phyloP scores from a whole-genome alignment of 192 early-diverging fungal genomes.

The Backusella liffmaniae region DNA sequence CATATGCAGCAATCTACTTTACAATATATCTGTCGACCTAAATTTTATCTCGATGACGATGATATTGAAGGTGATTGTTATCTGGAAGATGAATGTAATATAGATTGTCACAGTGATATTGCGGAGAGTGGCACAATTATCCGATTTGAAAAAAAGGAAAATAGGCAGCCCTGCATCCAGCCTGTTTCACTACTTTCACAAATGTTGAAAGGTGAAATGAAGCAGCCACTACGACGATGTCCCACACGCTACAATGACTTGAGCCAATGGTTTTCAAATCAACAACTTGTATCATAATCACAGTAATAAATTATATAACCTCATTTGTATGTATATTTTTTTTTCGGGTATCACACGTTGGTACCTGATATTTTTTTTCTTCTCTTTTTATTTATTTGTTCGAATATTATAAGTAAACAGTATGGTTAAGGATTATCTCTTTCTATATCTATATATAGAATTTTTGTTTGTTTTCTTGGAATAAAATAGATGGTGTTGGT shows the following conservation, averaged over 20 bases:
- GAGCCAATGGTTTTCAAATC: not conserved
- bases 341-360: not conserved
- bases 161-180: slow-evolving; percentile 2
- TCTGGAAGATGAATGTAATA: not conserved
- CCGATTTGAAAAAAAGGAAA: slow-evolving; percentile 8
- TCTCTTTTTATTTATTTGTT: not conserved
- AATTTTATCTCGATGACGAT: not conserved
- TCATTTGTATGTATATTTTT: not conserved
- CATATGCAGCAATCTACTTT: not conserved
- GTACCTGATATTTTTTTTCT: not conserved
- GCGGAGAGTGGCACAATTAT: not conserved
- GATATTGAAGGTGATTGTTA: not conserved
- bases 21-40: not conserved
- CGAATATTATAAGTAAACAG: slow-evolving; percentile 3
- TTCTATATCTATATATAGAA: not conserved
- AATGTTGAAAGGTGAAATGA: slow-evolving; percentile 1
- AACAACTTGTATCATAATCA: slow-evolving; percentile 2
- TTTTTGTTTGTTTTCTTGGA: not conserved
- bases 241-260: not conserved
- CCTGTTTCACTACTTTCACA: slow-evolving; percentile 7
- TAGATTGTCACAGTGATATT: not conserved
- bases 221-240: not conserved
- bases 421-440: not conserved
- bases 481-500: not conserved
- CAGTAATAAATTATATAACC: not conserved